phyloP scores from a whole-genome alignment of 2,329 filamentous ascomycete species.

The Monosporascus sp. region DNA sequence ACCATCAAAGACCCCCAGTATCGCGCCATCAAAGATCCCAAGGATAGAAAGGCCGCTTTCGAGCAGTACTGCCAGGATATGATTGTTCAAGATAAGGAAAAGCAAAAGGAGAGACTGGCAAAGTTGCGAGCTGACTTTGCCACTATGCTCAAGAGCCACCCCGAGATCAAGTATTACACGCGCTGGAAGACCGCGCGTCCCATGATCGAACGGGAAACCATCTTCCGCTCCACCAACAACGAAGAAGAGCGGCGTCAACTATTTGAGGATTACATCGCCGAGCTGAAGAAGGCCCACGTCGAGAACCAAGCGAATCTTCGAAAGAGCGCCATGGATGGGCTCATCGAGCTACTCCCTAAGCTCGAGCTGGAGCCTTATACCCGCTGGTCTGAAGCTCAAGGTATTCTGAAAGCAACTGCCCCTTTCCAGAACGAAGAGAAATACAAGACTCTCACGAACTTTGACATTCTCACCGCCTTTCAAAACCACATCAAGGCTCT shows the following conservation, averaged over 20 bases:
- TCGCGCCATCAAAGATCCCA: constrained; percentile 86
- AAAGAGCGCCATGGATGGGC: constrained; percentile 77
- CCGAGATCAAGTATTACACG: constrained; percentile 95
- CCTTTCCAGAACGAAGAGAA: constrained; percentile 77
- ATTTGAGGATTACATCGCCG: constrained; percentile 87
- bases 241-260: constrained; percentile 84
- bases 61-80: constrained; percentile 93
- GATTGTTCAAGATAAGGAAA: constrained; percentile 87
- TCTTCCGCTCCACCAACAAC: constrained; percentile 85
- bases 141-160: constrained; percentile 92
- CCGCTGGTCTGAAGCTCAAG: constrained; percentile 86
- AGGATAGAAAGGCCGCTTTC: constrained; percentile 83
- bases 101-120: constrained; percentile 84
- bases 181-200: constrained; percentile 94
- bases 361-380: constrained; percentile 89
- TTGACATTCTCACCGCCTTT: constrained; percentile 87
- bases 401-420: constrained; percentile 70
- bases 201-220: constrained; percentile 91
- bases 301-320: constrained; percentile 69
- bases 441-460: constrained; percentile 79
- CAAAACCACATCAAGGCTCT: constrained; percentile 92
- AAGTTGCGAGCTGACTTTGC: constrained; percentile 93
- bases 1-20: constrained; percentile 90
- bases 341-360: constrained; percentile 71
- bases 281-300: constrained; percentile 74